Conservation (phyloP, 2,329 filamentous ascomycete genomes). For the Apiospora rasikravindrae region DNA sequence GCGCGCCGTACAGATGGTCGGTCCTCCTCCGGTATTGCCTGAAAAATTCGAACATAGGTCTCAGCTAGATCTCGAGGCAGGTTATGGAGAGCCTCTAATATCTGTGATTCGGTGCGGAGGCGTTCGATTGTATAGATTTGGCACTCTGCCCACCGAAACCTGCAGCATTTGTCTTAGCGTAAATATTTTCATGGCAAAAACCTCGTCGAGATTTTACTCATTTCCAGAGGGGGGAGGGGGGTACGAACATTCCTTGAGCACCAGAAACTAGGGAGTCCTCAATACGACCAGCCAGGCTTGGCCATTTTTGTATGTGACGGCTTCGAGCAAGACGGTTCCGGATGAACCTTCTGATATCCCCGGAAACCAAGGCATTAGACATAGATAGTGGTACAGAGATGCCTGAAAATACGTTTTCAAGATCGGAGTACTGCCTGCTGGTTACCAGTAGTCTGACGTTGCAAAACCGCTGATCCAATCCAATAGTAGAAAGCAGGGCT, state of each 20-base stretch:
- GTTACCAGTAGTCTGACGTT: conserved; percentile 27
- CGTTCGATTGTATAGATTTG: conserved; percentile 27
- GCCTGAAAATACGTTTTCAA: conserved; percentile 19
- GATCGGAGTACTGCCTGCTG: conserved; percentile 28
- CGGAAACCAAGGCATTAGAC: conserved; percentile 22
- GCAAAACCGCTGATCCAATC: conserved; percentile 22
- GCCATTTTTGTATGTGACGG: not conserved
- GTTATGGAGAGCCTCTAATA: conserved; percentile 17
- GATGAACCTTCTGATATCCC: conserved; percentile 26
- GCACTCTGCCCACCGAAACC: conserved; percentile 30
- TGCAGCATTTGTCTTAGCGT: not conserved
- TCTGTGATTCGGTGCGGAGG: conserved; percentile 13
- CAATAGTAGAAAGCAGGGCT: conserved; percentile 22
- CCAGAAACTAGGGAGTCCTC: not conserved
- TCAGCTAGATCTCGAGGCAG: conserved; percentile 26
- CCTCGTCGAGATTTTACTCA: not conserved
- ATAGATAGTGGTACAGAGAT: conserved; percentile 19
- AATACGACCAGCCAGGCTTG: not conserved
- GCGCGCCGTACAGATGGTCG: conserved; percentile 18
- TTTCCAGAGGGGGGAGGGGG: not conserved
- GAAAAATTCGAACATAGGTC: conserved; percentile 26
- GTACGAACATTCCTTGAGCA: not conserved
- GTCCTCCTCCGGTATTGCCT: conserved; percentile 21
- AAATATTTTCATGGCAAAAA: too few species aligned
- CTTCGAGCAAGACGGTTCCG: not conserved